Evolutionary conservation across 768 basidiomycete species (phyloP).

Genomic region (Rhodotorula babjevae): DNA sequence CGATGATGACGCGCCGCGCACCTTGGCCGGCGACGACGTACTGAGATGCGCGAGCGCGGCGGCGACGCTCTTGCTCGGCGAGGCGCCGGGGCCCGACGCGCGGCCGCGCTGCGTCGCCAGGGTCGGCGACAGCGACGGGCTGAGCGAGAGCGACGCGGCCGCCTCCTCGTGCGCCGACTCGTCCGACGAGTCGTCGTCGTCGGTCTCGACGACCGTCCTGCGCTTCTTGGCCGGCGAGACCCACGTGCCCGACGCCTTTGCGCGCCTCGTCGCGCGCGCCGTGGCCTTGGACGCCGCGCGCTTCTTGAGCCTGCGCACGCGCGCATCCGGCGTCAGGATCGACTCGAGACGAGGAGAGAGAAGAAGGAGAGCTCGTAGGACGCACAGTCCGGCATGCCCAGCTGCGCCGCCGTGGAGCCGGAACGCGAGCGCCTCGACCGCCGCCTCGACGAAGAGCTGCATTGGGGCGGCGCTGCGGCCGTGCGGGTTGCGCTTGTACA

Average conservation of each 20-base stretch:
- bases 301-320: conserved; percentile 1
- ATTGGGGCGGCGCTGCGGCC: not conserved
- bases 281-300: not conserved
- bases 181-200: not conserved
- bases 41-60: not conserved
- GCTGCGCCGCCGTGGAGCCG: conserved; percentile 10
- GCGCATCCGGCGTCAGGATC: too few relatives aligned
- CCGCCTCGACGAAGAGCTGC: conserved; percentile 20
- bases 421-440: conserved; percentile 20
- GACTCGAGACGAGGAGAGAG: not conserved
- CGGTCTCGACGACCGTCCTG: not conserved
- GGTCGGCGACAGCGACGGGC: too few relatives aligned
- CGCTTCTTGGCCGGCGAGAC: not conserved
- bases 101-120: too few relatives aligned
- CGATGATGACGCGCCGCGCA: too few relatives aligned
- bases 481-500: conserved; percentile 19
- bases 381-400: conserved; percentile 5
- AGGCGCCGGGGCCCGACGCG: not conserved
- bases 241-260: not conserved
- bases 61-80: not conserved
- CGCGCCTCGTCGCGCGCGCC: not conserved
- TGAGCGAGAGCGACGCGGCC: not conserved
- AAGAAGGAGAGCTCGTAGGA: not conserved
- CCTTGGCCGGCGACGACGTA: not conserved
- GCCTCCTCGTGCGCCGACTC: not conserved